These are phyloP conservation scores for Gaillardinia entomophila DNA, from an alignment of 805 yeast species.

Conservation along the genomic window DNA sequence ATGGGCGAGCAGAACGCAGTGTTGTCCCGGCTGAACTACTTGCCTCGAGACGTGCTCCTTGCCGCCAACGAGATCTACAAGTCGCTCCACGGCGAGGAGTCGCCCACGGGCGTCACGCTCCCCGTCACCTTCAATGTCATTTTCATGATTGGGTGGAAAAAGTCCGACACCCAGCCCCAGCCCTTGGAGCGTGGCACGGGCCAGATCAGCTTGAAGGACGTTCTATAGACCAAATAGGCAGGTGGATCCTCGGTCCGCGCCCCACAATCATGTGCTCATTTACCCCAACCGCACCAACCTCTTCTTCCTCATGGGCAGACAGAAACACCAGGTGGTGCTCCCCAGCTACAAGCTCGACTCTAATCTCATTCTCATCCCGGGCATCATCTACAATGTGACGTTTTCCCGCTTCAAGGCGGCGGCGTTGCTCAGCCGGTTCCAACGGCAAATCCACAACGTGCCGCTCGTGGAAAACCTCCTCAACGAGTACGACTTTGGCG, in stretches of 20 bases:
- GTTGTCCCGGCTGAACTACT: slow-evolving; percentile 35
- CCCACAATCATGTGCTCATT: not conserved
- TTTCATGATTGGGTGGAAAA: slow-evolving; percentile 88
- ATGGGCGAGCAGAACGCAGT: slow-evolving; percentile 86
- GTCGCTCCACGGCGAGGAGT: slow-evolving; percentile 62
- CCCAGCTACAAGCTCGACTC: slow-evolving; percentile 39
- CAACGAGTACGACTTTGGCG: slow-evolving; percentile 29
- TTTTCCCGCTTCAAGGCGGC: slow-evolving; percentile 44
- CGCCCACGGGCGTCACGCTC: slow-evolving; percentile 42
- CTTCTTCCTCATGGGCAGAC: not conserved
- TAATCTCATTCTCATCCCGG: slow-evolving; percentile 51
- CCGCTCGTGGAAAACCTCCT: slow-evolving; percentile 26
- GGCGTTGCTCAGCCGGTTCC: slow-evolving; percentile 39
- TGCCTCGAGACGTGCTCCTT: slow-evolving; percentile 56
- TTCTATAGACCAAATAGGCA: no score
- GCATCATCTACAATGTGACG: slow-evolving; percentile 55
- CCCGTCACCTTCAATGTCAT: slow-evolving; percentile 79
- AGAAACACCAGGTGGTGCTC: slow-evolving; percentile 17
- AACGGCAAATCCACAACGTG: slow-evolving; percentile 19
- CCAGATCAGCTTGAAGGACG: slow-evolving; percentile 62
- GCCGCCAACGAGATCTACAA: slow-evolving; percentile 74
- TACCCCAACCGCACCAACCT: not conserved
- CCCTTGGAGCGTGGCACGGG: slow-evolving; percentile 73
- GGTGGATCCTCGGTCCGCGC: no score
- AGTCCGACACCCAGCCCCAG: slow-evolving; percentile 60